Conservation (phyloP, 176 grass and related monocot species). For the Avena atlantica region DNA sequence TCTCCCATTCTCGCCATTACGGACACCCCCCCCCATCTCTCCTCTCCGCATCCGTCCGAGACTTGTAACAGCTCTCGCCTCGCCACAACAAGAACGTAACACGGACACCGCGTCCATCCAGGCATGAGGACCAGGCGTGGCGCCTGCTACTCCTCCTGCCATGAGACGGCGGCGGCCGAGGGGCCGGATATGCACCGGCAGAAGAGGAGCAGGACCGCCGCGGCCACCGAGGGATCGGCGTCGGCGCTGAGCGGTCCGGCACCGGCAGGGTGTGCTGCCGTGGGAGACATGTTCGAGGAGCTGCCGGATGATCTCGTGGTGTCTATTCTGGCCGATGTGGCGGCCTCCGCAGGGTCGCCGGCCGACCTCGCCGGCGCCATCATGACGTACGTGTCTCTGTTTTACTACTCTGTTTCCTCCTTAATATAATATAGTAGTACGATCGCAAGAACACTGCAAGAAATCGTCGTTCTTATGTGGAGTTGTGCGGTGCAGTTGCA, state of each 20-base stretch:
- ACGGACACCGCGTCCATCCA: neutral
- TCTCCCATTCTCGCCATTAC: slow-evolving; percentile 45
- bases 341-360: slow-evolving; percentile 54
- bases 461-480: slow-evolving; percentile 16
- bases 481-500: slow-evolving; percentile 54
- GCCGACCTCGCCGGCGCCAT: slow-evolving; percentile 68
- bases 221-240: neutral
- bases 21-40: neutral
- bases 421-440: neutral
- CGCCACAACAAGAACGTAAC: slow-evolving; percentile 4
- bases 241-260: neutral
- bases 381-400: slow-evolving; percentile 52
- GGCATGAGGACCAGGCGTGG: slow-evolving; percentile 63
- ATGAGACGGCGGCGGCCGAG: neutral
- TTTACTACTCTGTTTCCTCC: neutral
- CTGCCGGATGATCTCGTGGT: slow-evolving; percentile 78
- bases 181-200: slow-evolving; percentile 11
- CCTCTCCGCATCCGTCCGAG: slow-evolving; percentile 4
- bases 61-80: neutral
- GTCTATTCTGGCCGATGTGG: slow-evolving; percentile 66
- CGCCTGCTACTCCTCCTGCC: slow-evolving; percentile 37
- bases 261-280: neutral
- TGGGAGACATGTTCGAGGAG: slow-evolving; percentile 59
- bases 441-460: neutral
- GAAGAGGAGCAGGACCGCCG: slow-evolving; percentile 50